Percentiles rank a stretch among this genome's conserved stretches.
These are phyloP conservation scores for Didymella arachidicola DNA, from an alignment of 2,329 filamentous ascomycete genomes.

Conservation along the genomic window DNA sequence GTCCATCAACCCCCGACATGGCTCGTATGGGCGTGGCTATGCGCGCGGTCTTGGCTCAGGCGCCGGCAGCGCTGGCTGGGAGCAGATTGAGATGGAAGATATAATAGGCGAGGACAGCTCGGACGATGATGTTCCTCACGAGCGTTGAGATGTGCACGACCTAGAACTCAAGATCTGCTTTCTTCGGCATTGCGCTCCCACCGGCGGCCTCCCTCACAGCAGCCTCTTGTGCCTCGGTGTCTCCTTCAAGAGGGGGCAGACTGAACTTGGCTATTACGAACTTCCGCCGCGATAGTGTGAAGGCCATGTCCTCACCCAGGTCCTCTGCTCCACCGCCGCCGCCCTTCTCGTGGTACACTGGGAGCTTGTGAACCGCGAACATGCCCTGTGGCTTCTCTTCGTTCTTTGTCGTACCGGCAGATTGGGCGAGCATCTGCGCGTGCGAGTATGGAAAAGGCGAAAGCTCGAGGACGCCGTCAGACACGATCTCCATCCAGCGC, in stretches of 20 bases:
- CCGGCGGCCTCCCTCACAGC: conserved; percentile 43
- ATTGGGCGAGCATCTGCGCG: conserved; percentile 58
- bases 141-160: neutral
- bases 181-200: conserved; percentile 61
- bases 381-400: conserved; percentile 87
- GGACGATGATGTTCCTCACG: conserved; percentile 28
- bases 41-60: conserved; percentile 63
- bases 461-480: conserved; percentile 86
- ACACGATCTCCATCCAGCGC: conserved; percentile 84
- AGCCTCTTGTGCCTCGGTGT: conserved; percentile 67
- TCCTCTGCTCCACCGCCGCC: conserved; percentile 72
- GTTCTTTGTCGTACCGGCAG: conserved; percentile 61
- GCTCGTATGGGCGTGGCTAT: conserved; percentile 64
- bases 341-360: conserved; percentile 86
- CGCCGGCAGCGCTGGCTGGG: conserved; percentile 62
- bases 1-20: conserved; percentile 53
- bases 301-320: conserved; percentile 85
- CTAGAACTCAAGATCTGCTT: conserved; percentile 72
- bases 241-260: conserved; percentile 84
- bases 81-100: conserved; percentile 69
- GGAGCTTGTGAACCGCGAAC: conserved; percentile 81
- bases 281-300: conserved; percentile 83
- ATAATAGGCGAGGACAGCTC: conserved; percentile 59
- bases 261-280: conserved; percentile 89
- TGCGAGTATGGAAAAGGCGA: conserved; percentile 72